phyloP scores from a whole-genome alignment of 169 alveolate genomes.

The Plasmodium sp. region DNA sequence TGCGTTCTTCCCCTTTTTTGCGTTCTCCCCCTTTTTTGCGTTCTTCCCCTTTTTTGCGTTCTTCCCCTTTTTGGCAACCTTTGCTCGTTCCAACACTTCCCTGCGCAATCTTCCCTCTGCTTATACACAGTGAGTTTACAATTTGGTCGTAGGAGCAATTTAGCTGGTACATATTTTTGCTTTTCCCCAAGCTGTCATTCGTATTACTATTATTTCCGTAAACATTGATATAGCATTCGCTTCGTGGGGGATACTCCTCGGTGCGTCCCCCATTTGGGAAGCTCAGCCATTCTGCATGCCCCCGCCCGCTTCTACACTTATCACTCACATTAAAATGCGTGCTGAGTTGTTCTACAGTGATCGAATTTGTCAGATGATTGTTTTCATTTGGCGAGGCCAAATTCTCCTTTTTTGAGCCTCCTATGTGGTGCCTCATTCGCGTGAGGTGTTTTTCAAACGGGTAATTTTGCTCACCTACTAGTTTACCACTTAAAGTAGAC shows the following conservation, averaged over 20 bases:
- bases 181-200: not conserved
- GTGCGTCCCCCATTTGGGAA: not conserved
- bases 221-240: not conserved
- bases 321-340: not conserved
- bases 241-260: not conserved
- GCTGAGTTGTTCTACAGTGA: not conserved
- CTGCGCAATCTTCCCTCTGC: not conserved
- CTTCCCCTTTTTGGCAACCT: not conserved
- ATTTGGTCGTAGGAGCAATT: slow-evolving; percentile 25
- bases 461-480: not conserved
- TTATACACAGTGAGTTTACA: slow-evolving; percentile 16
- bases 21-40: not conserved
- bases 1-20: not conserved
- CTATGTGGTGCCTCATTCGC: not conserved
- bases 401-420: not conserved
- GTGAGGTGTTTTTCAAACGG: not conserved
- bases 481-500: not conserved
- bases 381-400: not conserved
- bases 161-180: not conserved
- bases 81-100: not conserved
- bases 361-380: slow-evolving; percentile 15
- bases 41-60: not conserved
- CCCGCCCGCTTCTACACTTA: not conserved
- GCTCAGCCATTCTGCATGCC: not conserved
- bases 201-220: not conserved